phyloP scores from a whole-genome alignment of 2,329 filamentous ascomycete species.

The Chaetoscypha palmicola region DNA sequence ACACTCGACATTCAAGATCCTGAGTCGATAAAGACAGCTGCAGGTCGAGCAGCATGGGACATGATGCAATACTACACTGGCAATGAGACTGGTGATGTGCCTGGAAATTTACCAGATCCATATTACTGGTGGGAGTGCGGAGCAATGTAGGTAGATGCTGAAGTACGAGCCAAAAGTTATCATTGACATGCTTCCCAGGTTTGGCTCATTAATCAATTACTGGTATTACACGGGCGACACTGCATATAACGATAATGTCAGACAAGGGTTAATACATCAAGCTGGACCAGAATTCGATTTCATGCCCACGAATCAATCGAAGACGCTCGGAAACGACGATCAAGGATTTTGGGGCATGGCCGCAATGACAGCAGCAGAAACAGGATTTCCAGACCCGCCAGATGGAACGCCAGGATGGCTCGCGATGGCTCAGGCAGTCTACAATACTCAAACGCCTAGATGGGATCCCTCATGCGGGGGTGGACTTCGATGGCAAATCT shows the following conservation, averaged over 20 bases:
- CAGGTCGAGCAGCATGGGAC: conserved; percentile 35
- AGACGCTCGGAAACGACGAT: conserved; percentile 58
- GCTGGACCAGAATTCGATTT: conserved; percentile 64
- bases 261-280: conserved; percentile 64
- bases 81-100: conserved; percentile 40
- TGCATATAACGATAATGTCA: conserved; percentile 56
- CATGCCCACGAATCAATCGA: conserved; percentile 67
- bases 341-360: conserved; percentile 67
- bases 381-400: conserved; percentile 52
- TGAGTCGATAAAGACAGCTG: conserved; percentile 22
- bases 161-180: not conserved
- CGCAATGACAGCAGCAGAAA: conserved; percentile 63
- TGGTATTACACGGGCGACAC: conserved; percentile 74
- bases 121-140: conserved; percentile 44
- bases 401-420: conserved; percentile 55
- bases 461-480: conserved; percentile 68
- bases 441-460: conserved; percentile 66
- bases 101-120: conserved; percentile 40
- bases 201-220: conserved; percentile 68
- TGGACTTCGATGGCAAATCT: conserved; percentile 79
- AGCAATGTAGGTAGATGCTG: conserved; percentile 15
- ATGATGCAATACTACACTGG: conserved; percentile 48
- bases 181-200: conserved; percentile 29
- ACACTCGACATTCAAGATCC: conserved; percentile 16
- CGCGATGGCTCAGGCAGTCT: conserved; percentile 68